Evolutionary conservation across 2,329 filamentous ascomycete species (phyloP).

Genomic region (Fusarium sp.): DNA sequence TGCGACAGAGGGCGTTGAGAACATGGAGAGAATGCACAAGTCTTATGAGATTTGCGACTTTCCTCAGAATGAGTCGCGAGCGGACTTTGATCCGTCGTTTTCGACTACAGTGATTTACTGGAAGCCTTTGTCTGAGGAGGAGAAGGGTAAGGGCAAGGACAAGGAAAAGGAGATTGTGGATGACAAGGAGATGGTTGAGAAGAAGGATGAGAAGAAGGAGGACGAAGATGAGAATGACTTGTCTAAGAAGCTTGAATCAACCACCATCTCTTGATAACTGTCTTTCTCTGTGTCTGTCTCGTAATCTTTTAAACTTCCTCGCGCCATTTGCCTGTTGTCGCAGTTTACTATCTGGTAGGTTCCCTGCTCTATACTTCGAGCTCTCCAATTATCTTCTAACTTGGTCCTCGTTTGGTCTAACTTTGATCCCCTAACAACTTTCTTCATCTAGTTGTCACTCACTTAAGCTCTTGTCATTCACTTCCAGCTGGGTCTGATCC

Average conservation of each 20-base stretch:
- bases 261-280: constrained; percentile 30
- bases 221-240: constrained; percentile 22
- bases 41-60: constrained; percentile 36
- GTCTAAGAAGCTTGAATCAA: constrained; percentile 39
- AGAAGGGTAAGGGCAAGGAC: not conserved
- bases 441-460: not conserved
- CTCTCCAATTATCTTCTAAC: no score
- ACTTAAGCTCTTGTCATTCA: not conserved
- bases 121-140: constrained; percentile 13
- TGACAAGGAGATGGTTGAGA: not conserved
- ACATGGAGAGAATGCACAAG: constrained; percentile 44
- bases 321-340: not conserved
- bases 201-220: not conserved
- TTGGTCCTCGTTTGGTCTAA: not conserved
- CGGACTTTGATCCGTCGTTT: constrained; percentile 33
- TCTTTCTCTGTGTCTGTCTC: not conserved
- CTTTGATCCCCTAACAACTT: not conserved
- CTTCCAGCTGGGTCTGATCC: not conserved
- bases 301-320: no score
- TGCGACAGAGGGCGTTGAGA: constrained; percentile 34
- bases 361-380: not conserved
- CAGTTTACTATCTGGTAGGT: not conserved
- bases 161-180: not conserved
- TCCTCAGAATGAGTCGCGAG: constrained; percentile 40
- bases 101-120: constrained; percentile 50